Evolutionary conservation across 495 filamentous ascomycete species (phyloP), one percentile per base, ranked within the genome.

Genomic region (Xylaria nigripes): DNA sequence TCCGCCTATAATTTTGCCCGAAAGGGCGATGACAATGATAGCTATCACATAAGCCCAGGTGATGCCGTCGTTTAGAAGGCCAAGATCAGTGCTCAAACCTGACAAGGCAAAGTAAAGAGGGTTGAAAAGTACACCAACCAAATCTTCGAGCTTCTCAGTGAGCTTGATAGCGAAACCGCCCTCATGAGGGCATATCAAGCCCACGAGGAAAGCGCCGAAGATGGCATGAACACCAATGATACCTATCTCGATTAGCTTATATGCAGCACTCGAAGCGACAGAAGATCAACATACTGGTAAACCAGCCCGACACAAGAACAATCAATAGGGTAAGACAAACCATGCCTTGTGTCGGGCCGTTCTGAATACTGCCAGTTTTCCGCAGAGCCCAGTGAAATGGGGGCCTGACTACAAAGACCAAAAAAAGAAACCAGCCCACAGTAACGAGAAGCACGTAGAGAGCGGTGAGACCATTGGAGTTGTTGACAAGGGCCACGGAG

Each of bases 41-140:
- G 78, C 93, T 62, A 96, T 62, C 42, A 96, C 92, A 70, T 98
- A 98, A 0, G 76, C 93, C 93, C 93, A 98, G 1, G 88, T 86
- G 24, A 85, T 85, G 0, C 89, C 91, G 51, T 72, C 84, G 57
- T 95, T 76, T 47, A 98, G 75, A 16, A 96, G 75, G 22, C 90
- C 93, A 43, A 98, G 73, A 63, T 98, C 85, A 6, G 93, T 98
- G 63, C 78, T 88, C 29, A 98, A 72, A 0, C 93, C 93, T 22
- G 93, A 96, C 8, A 95, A 77, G 3, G 93, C 89, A 71, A 97
- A 98, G 67, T 98, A 98, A 3, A 98, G 83, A 0, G 93, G 93
- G 12, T 96, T 73, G 57, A 98, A 90, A n/a, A 98, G 74, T 21
- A 89, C 81, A 1, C 83, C 80, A 45, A 98, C 85, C 7, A 98